Evolutionary conservation across 148 eudicot species (phyloP).

Genomic region (Nepenthes gracilis): DNA sequence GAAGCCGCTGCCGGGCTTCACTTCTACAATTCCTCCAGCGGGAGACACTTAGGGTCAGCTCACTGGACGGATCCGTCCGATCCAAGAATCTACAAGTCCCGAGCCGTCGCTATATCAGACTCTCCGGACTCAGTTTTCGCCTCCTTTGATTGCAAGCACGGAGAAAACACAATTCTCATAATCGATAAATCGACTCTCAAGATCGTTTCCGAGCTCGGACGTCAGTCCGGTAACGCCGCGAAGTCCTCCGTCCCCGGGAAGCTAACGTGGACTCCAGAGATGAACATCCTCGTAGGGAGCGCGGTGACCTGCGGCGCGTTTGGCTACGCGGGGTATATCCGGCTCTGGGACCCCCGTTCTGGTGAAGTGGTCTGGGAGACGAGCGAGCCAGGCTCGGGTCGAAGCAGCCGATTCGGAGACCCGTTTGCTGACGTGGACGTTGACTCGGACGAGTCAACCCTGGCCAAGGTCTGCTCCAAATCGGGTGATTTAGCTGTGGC

Average conservation of each 20-base stretch:
- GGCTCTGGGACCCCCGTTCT: conserved; percentile 62
- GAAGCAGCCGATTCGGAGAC: conserved; percentile 64
- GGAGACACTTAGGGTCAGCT: conserved; percentile 23
- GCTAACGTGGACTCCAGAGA: conserved; percentile 28
- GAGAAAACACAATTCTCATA: conserved; percentile 44
- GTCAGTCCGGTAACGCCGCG: conserved; percentile 50
- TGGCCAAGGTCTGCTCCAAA: conserved; percentile 64
- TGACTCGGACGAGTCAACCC: conserved; percentile 21
- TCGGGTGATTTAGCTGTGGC: conserved; percentile 73
- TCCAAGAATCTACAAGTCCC: conserved; percentile 47
- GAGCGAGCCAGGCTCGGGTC: conserved; percentile 61
- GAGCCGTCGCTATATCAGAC: conserved; percentile 39
- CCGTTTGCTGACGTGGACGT: conserved; percentile 70
- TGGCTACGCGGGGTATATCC: conserved; percentile 68
- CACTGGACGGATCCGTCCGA: conserved; percentile 64
- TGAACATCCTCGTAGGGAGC: conserved; percentile 40
- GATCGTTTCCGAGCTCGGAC: conserved; percentile 33
- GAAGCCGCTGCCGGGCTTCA: conserved; percentile 42
- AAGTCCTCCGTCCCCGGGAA: conserved; percentile 38
- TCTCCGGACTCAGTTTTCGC: conserved; percentile 37
- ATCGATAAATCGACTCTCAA: conserved; percentile 38
- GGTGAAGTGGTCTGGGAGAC: conserved; percentile 62
- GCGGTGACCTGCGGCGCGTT: conserved; percentile 48
- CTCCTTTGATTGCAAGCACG: conserved; percentile 48
- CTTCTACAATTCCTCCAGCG: conserved; percentile 24